Conservation (phyloP, 306 rosid species). For the Trifolium subterraneum region DNA sequence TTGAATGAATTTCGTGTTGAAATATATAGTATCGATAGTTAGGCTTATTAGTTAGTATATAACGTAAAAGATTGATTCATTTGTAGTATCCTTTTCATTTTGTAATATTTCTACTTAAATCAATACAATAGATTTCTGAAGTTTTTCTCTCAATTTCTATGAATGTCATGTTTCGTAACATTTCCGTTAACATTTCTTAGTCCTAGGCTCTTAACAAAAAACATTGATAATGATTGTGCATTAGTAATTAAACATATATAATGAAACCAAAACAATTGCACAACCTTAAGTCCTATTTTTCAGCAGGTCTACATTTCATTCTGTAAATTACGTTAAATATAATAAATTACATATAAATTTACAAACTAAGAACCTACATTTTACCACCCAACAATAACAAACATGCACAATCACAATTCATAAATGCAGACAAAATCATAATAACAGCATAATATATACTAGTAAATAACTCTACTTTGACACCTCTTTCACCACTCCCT, state of each 20-base stretch:
- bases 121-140: too few relatives aligned
- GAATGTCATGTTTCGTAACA: too few relatives aligned
- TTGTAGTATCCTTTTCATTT: too few relatives aligned
- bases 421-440: slow-evolving; percentile 8
- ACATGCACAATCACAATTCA: background rate
- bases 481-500: slow-evolving; percentile 31
- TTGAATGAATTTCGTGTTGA: too few relatives aligned
- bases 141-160: too few relatives aligned
- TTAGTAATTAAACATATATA: too few relatives aligned
- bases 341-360: background rate
- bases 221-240: background rate
- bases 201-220: too few relatives aligned
- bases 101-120: too few relatives aligned
- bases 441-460: slow-evolving; percentile 11
- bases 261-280: background rate
- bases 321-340: background rate
- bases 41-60: too few relatives aligned
- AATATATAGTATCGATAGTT: too few relatives aligned
- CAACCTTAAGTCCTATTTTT: background rate
- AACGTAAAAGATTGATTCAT: too few relatives aligned
- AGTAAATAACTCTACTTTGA: background rate
- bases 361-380: slow-evolving; percentile 3
- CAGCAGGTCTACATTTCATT: background rate
- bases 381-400: background rate
- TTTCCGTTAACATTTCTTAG: too few relatives aligned